Conservation (phyloP, 2,329 filamentous ascomycete genomes). For the Botrytis cinerea region DNA sequence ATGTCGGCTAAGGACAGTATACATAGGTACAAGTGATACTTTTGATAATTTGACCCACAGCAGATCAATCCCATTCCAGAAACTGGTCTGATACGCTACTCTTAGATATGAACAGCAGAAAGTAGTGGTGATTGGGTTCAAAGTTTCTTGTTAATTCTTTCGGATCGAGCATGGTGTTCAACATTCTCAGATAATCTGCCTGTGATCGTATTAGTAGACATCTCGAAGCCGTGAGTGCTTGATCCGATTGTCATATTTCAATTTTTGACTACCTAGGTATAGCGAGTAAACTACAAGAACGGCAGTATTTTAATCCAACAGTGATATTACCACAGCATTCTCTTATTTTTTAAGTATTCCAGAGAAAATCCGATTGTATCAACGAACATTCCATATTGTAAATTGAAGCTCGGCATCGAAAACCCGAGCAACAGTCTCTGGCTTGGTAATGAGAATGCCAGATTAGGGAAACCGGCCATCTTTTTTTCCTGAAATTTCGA, state of each 20-base stretch:
- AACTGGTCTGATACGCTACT: fast-evolving
- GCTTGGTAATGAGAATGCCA: neutral
- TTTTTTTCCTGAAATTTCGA: neutral
- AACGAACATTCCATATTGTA: fast-evolving
- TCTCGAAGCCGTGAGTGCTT: neutral
- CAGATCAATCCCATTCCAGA: neutral
- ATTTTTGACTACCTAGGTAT: neutral
- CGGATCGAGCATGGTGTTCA: too few relatives aligned
- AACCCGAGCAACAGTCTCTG: neutral
- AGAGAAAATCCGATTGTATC: neutral
- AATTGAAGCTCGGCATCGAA: neutral
- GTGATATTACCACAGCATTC: neutral
- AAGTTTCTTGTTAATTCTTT: neutral
- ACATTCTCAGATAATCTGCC: neutral
- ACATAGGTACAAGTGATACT: too few relatives aligned
- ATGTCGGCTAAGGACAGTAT: neutral
- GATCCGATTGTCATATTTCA: neutral
- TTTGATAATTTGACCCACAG: neutral
- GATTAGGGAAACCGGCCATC: fast-evolving
- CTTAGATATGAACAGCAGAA: neutral
- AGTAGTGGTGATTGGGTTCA: neutral
- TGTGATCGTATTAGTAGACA: neutral
- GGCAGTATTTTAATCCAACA: neutral
- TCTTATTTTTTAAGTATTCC: fast-evolving
- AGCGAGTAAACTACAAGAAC: neutral